These are phyloP conservation scores for Apophysomyces elegans DNA, from an alignment of 371 early-diverging fungal genomes.

Conservation along the genomic window DNA sequence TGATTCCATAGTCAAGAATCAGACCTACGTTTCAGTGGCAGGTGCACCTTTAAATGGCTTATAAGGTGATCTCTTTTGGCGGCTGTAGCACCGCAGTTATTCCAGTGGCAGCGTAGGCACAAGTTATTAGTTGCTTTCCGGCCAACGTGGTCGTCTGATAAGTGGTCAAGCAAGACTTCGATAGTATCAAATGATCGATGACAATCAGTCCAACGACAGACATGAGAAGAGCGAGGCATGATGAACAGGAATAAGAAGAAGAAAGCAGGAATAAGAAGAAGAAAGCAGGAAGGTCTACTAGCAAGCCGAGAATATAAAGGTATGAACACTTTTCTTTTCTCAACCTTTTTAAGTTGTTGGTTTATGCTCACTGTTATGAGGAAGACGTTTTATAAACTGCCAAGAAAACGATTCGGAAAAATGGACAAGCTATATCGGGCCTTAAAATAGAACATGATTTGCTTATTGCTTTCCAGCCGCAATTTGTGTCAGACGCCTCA, in stretches of 20 bases:
- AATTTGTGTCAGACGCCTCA: too few species aligned
- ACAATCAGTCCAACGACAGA: constrained; percentile 60
- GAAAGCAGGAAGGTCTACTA: too few species aligned
- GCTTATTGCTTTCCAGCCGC: too few species aligned
- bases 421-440: too few species aligned
- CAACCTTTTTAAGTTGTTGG: too few species aligned
- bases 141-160: constrained; percentile 88
- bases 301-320: too few species aligned
- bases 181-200: constrained; percentile 64
- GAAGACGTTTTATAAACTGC: too few species aligned
- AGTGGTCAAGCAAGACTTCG: constrained; percentile 81
- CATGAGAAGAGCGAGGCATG: constrained; percentile 20
- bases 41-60: constrained; percentile 87
- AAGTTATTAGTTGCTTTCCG: constrained; percentile 89
- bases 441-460: too few species aligned
- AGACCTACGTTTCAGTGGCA: constrained; percentile 83
- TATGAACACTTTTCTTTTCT: too few species aligned
- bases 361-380: too few species aligned
- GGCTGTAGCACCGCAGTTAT: constrained; percentile 70
- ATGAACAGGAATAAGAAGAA: not conserved
- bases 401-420: too few species aligned
- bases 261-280: too few species aligned
- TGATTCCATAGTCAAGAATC: constrained; percentile 40
- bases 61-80: constrained; percentile 93
- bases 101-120: constrained; percentile 88